Conservation (phyloP, 108 stramenopile species). For the Cyclotella distinguenda region DNA sequence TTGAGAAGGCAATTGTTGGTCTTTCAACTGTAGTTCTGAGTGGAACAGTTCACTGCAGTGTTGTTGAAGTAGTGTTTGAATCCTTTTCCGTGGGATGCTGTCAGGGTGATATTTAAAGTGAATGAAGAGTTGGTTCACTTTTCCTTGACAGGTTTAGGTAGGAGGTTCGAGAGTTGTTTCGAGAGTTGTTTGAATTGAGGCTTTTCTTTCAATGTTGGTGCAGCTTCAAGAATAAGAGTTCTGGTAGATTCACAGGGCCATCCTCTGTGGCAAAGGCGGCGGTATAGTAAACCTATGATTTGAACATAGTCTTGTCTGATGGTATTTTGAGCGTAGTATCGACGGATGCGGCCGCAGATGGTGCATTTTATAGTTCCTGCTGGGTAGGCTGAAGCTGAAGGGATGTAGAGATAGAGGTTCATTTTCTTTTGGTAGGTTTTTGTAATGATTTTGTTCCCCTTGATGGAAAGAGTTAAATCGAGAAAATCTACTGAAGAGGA, state of each 20-base stretch:
- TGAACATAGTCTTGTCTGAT: conserved; percentile 8
- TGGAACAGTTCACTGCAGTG: not conserved
- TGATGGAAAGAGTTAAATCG: conserved; percentile 12
- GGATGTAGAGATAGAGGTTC: conserved; percentile 23
- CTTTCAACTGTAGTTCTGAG: not conserved
- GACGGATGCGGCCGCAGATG: conserved; percentile 4
- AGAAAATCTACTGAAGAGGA: not conserved
- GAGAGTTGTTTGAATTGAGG: not conserved
- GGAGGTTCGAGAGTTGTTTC: not conserved
- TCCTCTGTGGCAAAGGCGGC: conserved; percentile 11
- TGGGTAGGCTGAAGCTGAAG: conserved; percentile 20
- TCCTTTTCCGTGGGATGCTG: conserved; percentile 4
- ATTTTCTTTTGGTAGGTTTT: conserved; percentile 15
- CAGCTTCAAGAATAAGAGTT: conserved; percentile 5
- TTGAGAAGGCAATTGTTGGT: conserved; percentile 16
- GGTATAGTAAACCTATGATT: conserved; percentile 3
- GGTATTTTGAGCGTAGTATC: conserved; percentile 26
- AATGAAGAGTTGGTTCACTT: not conserved
- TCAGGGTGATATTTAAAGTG: conserved; percentile 19
- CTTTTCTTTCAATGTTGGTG: not conserved
- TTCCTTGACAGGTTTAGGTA: not conserved
- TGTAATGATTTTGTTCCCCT: not conserved
- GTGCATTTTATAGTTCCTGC: conserved; percentile 16
- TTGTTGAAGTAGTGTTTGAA: conserved; percentile 7
- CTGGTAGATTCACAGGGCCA: not conserved